Base-by-base conservation (phyloP, 805 yeast genomes). In the Pichia californica region DNA sequence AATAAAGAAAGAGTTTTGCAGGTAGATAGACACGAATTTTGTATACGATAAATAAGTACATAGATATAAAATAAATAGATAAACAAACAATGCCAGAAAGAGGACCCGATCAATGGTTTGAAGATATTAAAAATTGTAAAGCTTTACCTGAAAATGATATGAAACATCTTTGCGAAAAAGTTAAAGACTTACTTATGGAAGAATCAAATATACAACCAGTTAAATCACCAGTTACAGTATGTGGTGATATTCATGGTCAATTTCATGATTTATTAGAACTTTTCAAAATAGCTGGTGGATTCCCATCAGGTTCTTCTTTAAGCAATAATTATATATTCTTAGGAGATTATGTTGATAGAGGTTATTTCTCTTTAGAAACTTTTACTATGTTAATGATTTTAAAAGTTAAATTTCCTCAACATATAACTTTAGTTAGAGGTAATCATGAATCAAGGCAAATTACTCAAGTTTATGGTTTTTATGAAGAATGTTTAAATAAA, bases 241-340 rank as follows among this genome's bases (percentile, higher is more conserved):
- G 96, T 68, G 97, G 95, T 59, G 99, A 91, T 66, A 93, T 91
- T 55, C 99, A 91, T 64, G 99, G 99, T 4, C 99, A 91, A 63
- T 91, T 91, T 63, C 98, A 91, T 61, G 99, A 91, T 63, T 71
- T 91, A 48, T 67, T 91, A 49, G 97, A 93, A 62, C 71, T 91
- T 21, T 93, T 93, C 64, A 72, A 95, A 52, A 83, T 89, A 11
- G 77, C 88, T 23, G 99, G 99, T 36, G 98, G 98, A 16, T 76
- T 89, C 51, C 98, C 98, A 0, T 81, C 81, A 45, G 81, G 83
- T 41, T 51, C 63, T 3, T 69, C 67, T 48, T 38, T 58, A 19
- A 56, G 61, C 39, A 60, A 61, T 2, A 81, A 83, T 61, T 91
- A 85, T 65, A 77, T 91, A 36, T 91, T 91, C 54, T 66, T 91